phyloP scores from a whole-genome alignment of 2,329 filamentous ascomycete genomes.

The Rhinocladiella mackenziei region DNA sequence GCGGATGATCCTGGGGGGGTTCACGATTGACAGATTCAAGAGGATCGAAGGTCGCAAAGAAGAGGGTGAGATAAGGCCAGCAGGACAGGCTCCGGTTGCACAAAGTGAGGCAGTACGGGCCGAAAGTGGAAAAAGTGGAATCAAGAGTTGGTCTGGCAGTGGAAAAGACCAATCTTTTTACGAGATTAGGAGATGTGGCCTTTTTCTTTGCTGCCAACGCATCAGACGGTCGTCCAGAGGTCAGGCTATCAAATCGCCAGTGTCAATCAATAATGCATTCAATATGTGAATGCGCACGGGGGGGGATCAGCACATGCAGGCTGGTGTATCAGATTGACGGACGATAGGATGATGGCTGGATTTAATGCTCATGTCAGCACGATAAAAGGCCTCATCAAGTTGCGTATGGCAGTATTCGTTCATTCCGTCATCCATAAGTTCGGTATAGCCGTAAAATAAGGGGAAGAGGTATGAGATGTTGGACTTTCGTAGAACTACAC shows the following conservation, averaged over 20 bases:
- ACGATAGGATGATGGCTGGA: no score
- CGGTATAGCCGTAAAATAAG: no score
- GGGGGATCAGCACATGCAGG: no score
- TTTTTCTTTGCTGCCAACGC: constrained; percentile 15
- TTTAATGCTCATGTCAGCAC: no score
- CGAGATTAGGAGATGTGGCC: constrained; percentile 14
- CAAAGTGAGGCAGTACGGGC: constrained; percentile 6
- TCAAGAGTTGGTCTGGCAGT: constrained; percentile 9
- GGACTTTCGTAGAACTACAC: no score
- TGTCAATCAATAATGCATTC: constrained; percentile 5
- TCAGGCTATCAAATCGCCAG: constrained; percentile 6
- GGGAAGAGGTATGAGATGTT: no score
- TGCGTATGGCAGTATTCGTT: no score
- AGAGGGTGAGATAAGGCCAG: neutral
- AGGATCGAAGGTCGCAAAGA: neutral
- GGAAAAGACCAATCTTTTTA: constrained; percentile 14
- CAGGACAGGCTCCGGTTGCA: constrained; percentile 5
- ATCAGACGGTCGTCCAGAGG: constrained; percentile 11
- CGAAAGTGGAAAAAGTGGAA: constrained; percentile 6
- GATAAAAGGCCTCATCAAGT: no score
- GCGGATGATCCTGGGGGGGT: neutral
- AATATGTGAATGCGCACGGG: no score
- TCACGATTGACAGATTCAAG: constrained; percentile 4
- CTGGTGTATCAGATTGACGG: no score
- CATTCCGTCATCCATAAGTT: no score